A percentile compares a stretch with the other conserved stretches of the same genome.
phyloP scores from a whole-genome alignment of 768 basidiomycete species.

The Leccinum olivaceopallidum region DNA sequence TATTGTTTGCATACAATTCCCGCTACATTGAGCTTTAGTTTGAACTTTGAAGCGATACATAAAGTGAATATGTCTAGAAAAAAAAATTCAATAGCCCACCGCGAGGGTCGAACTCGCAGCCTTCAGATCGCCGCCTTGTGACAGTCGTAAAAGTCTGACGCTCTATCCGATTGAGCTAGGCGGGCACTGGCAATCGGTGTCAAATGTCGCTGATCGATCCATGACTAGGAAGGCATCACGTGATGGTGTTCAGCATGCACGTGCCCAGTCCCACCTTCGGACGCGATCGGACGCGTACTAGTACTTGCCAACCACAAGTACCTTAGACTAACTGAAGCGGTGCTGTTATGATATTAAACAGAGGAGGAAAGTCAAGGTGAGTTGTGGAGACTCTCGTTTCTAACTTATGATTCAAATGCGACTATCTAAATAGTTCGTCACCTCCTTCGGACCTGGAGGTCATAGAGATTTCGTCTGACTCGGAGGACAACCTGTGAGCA shows the following conservation, averaged over 20 bases:
- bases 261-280: slow-evolving; percentile 1
- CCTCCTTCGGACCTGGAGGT: slow-evolving; percentile 30
- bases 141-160: slow-evolving; percentile 58
- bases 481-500: slow-evolving; percentile 40
- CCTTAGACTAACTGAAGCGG: not conserved
- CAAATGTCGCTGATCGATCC: slow-evolving; percentile 24
- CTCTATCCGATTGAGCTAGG: slow-evolving; percentile 71
- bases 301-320: no score
- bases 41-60: no score
- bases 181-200: slow-evolving; percentile 48
- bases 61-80: not conserved
- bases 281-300: not conserved
- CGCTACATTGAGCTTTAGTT: no score
- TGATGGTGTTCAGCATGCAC: slow-evolving; percentile 21
- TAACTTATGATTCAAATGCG: not conserved
- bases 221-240: slow-evolving; percentile 26
- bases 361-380: slow-evolving; percentile 44
- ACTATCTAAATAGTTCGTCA: not conserved
- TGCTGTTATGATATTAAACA: slow-evolving; percentile 41
- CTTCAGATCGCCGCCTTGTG: slow-evolving; percentile 65
- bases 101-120: slow-evolving; percentile 87
- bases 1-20: no score
- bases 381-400: slow-evolving; percentile 6
- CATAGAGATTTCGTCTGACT: slow-evolving; percentile 57
- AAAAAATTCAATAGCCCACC: slow-evolving; percentile 54